Conservation (phyloP, 2,329 filamentous ascomycete species). For the Fusarium sp. region DNA sequence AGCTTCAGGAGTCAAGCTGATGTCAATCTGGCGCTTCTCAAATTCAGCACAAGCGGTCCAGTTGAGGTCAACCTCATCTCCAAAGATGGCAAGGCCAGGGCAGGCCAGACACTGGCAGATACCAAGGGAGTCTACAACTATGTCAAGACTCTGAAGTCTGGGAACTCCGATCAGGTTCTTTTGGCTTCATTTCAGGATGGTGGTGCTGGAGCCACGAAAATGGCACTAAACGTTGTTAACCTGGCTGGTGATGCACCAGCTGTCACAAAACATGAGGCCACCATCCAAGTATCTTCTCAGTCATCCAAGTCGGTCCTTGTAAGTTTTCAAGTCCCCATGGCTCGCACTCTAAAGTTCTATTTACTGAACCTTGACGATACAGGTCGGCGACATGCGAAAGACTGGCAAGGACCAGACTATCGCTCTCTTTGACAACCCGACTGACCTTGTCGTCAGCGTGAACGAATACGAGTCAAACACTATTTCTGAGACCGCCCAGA, state of each 20-base stretch:
- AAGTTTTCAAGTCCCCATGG: background rate
- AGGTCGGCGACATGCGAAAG: background rate
- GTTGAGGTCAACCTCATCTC: background rate
- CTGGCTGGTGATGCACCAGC: background rate
- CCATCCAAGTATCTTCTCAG: background rate
- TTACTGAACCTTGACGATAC: fast-evolving
- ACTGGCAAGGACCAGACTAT: background rate
- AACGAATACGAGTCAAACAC: background rate
- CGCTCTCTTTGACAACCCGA: background rate
- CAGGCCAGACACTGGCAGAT: no score
- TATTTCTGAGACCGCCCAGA: background rate
- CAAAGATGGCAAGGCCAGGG: background rate
- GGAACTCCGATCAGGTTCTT: background rate
- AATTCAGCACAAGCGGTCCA: background rate
- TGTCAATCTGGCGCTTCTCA: background rate
- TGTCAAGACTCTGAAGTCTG: background rate
- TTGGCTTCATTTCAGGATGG: background rate
- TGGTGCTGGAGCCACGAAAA: background rate
- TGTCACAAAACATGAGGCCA: background rate
- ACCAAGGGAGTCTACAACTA: background rate
- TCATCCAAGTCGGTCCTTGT: background rate
- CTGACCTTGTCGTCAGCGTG: background rate
- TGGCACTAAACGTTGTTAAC: background rate
- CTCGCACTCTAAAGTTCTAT: background rate
- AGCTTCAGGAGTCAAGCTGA: background rate